Evolutionary conservation across 352 stramenopile genomes (phyloP).

Genomic region (Phytophthora pseudosyringae): DNA sequence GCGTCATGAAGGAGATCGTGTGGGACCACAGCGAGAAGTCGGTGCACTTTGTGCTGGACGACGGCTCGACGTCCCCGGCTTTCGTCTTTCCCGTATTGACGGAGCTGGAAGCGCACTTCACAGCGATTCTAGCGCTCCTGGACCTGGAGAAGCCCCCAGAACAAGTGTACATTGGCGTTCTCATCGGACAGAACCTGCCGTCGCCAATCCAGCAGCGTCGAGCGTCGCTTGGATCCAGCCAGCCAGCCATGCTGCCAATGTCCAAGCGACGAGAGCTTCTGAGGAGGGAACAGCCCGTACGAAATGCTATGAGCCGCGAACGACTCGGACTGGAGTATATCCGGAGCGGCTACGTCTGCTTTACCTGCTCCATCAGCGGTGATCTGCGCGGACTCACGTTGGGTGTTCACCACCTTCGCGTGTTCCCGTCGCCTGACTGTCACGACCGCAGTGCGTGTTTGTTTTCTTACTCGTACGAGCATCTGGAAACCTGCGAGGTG

Average conservation of each 20-base stretch:
- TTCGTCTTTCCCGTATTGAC: slow-evolving; percentile 59
- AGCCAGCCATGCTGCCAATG: slow-evolving; percentile 39
- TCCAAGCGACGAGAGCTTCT: slow-evolving; percentile 58
- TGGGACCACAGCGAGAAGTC: slow-evolving; percentile 76
- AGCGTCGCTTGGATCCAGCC: slow-evolving; percentile 9
- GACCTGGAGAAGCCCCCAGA: slow-evolving; percentile 43
- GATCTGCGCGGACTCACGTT: slow-evolving; percentile 64
- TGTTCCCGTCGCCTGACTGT: slow-evolving; percentile 65
- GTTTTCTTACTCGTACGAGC: slow-evolving; percentile 71
- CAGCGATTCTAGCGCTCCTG: slow-evolving; percentile 30
- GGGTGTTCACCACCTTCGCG: slow-evolving; percentile 50
- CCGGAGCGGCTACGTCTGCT: slow-evolving; percentile 50
- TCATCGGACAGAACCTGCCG: slow-evolving; percentile 62
- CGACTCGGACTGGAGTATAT: slow-evolving; percentile 64
- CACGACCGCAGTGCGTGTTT: slow-evolving; percentile 69
- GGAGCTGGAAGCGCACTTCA: slow-evolving; percentile 56
- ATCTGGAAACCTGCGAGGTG: slow-evolving; percentile 60
- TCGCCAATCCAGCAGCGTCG: slow-evolving; percentile 76
- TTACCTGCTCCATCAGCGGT: slow-evolving; percentile 66
- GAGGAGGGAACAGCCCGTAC: slow-evolving; percentile 55
- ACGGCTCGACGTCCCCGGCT: slow-evolving; percentile 32
- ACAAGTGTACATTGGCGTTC: slow-evolving; percentile 71
- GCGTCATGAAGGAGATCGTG: slow-evolving; percentile 61
- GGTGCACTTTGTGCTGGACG: slow-evolving; percentile 50
- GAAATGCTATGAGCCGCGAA: slow-evolving; percentile 50